Base-by-base conservation (phyloP, 371 early-diverging fungal genomes). In the Mucor velutinosus region DNA sequence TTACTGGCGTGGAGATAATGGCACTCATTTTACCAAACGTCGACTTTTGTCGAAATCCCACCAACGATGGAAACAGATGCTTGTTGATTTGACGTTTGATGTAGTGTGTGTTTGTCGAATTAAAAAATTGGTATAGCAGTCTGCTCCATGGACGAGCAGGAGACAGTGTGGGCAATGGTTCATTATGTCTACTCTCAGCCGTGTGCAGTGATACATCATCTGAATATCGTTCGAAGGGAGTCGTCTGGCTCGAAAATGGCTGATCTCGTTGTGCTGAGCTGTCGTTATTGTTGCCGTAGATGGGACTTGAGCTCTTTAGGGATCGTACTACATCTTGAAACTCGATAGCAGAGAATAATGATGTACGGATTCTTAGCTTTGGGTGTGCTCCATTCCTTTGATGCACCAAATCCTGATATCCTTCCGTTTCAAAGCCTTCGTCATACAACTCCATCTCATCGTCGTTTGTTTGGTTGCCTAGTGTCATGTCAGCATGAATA, bases 61-160 rank as follows among this genome's bases (percentile, higher is more conserved):
- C 41, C 7, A 89, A 65, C 0, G 84, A 82, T 7, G 90, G 90
- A 58, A 90, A 89, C n/a, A 89, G 70, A 37, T 74, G 68, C 8
- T 35, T 66, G 3, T 14, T 17, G 3, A 72, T 27, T 27, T 78
- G 67, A 6, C 62, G 62, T 10, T 29, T 32, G 17, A 63, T 56
- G 4, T 65, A 58, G 14, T 49, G 49, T 10, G 21, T 49, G 19
- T 39, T 67, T 37, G 39, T 47, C 15, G 67, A 45, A 55, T 57
- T 51, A 35, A 67, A 60, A 21, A 59, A 65, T 2, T 59, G 45
- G 17, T 45, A 30, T 3, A 41, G 4, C 7, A 58, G 43, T 29
- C 6, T 41, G 11, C 29, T 55, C 6, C 51, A 39, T 15, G 14
- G 39, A 30, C 11, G 32, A 41, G 32, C 58, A 41, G 19, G 7